Conservation (phyloP, 371 early-diverging fungal species). For the Mortierella sp. region DNA sequence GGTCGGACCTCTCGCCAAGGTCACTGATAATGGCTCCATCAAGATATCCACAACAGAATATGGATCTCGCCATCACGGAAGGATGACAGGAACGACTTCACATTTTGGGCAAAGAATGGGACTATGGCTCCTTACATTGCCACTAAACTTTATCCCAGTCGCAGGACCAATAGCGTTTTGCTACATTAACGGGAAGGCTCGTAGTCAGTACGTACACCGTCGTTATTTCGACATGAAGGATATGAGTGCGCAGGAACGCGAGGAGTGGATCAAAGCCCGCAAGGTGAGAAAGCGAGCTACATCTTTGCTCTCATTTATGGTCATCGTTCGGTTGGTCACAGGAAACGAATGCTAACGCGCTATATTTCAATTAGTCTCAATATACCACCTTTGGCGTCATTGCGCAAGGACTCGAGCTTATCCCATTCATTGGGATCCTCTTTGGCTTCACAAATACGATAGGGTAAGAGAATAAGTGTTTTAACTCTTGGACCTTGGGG, state of each 20-base stretch:
- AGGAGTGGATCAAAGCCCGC: conserved; percentile 46
- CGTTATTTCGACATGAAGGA: conserved; percentile 58
- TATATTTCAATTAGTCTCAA: conserved; percentile 19
- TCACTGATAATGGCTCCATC: conserved; percentile 38
- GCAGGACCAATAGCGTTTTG: conserved; percentile 51
- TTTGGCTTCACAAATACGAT: conserved; percentile 57
- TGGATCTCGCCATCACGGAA: conserved; percentile 8
- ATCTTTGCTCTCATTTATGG: not conserved
- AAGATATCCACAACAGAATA: conserved; percentile 16
- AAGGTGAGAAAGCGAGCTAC: conserved; percentile 25
- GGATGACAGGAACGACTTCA: conserved; percentile 21
- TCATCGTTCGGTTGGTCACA: too few species aligned
- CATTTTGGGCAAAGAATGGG: conserved; percentile 52
- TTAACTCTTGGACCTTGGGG: not conserved
- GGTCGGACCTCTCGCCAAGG: conserved; percentile 40
- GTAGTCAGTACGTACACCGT: conserved; percentile 46
- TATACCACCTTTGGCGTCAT: conserved; percentile 53
- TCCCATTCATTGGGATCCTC: conserved; percentile 50
- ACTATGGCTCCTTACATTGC: conserved; percentile 47
- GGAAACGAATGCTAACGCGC: not conserved
- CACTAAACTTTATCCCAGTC: conserved; percentile 50
- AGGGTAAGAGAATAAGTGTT: conserved; percentile 38
- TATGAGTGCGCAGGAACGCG: conserved; percentile 49
- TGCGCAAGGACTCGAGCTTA: conserved; percentile 52
- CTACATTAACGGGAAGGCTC: conserved; percentile 48